phyloP scores from a whole-genome alignment of 257 asterid genomes.

The Cordia subcordata region DNA sequence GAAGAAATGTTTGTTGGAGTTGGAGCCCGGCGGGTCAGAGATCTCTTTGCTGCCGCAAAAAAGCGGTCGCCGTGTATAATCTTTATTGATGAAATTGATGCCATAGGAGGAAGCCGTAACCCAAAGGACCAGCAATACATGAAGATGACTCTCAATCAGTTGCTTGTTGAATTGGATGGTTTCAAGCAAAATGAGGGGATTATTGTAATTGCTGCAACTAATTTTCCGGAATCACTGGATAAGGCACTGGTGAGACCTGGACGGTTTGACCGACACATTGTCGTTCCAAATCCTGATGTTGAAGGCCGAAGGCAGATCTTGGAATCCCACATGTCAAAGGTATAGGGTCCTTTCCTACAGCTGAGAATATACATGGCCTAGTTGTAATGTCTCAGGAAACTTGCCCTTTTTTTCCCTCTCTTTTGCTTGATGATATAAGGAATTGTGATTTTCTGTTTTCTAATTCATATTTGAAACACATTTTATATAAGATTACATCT shows the following conservation, averaged over 20 bases:
- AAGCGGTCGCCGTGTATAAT: constrained; percentile 91
- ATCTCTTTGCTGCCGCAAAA: constrained; percentile 89
- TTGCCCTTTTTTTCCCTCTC: too few relatives aligned
- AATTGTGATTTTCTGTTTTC: too few relatives aligned
- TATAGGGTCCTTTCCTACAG: constrained; percentile 9
- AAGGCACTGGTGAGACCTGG: constrained; percentile 96
- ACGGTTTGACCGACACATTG: constrained; percentile 85
- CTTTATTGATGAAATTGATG: constrained; percentile 91
- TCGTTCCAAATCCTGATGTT: constrained; percentile 96
- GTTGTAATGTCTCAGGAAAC: too few relatives aligned
- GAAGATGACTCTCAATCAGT: constrained; percentile 92
- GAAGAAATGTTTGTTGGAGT: constrained; percentile 99
- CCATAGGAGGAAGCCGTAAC: constrained; percentile 91
- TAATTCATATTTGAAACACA: too few relatives aligned
- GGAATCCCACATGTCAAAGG: constrained; percentile 97
- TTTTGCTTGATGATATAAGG: too few relatives aligned
- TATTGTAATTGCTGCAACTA: constrained; percentile 91
- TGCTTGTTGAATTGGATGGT: constrained; percentile 95
- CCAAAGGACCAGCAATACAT: constrained; percentile 88
- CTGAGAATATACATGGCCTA: not conserved
- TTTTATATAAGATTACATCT: too few relatives aligned
- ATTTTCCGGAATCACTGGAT: constrained; percentile 88
- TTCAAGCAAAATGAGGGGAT: constrained; percentile 94
- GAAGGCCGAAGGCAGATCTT: constrained; percentile 95
- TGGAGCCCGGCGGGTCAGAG: constrained; percentile 95